Conservation (phyloP, 495 filamentous ascomycete species). For the Talaromyces nanjingensis region DNA sequence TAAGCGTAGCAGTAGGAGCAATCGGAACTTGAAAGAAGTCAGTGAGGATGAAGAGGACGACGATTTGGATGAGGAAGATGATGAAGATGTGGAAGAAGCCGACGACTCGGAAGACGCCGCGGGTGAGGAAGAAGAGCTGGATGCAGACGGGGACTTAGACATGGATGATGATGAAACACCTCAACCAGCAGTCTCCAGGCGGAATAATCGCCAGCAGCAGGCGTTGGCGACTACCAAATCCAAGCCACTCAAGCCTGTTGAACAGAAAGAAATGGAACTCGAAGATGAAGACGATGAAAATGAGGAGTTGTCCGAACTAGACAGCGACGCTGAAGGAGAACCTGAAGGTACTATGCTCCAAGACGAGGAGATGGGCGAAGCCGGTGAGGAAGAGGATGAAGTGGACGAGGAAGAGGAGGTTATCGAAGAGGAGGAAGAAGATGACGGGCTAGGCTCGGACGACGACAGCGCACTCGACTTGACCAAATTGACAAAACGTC, state of each 20-base stretch:
- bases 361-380: constrained; percentile 25
- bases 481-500: constrained; percentile 81
- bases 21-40: constrained; percentile 63
- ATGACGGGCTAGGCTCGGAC: constrained; percentile 56
- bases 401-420: constrained; percentile 46
- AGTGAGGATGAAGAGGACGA: constrained; percentile 48
- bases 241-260: constrained; percentile 43
- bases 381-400: constrained; percentile 25
- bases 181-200: constrained; percentile 29
- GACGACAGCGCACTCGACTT: constrained; percentile 66
- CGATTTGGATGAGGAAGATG: constrained; percentile 35
- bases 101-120: constrained; percentile 49
- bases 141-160: constrained; percentile 50
- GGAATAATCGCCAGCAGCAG: constrained; percentile 20
- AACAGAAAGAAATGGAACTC: constrained; percentile 54
- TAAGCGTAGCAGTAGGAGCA: constrained; percentile 55
- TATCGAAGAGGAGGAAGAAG: constrained; percentile 50
- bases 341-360: constrained; percentile 39
- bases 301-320: constrained; percentile 38
- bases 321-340: constrained; percentile 46
- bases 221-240: constrained; percentile 23
- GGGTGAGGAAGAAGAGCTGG: constrained; percentile 51
- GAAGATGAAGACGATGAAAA: constrained; percentile 45
- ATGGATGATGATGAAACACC: constrained; percentile 50
- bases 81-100: constrained; percentile 50